A percentile compares a stretch with the other conserved stretches of the same genome.
Conservation (phyloP, 2,329 filamentous ascomycete species). For the Didymella arachidicola region DNA sequence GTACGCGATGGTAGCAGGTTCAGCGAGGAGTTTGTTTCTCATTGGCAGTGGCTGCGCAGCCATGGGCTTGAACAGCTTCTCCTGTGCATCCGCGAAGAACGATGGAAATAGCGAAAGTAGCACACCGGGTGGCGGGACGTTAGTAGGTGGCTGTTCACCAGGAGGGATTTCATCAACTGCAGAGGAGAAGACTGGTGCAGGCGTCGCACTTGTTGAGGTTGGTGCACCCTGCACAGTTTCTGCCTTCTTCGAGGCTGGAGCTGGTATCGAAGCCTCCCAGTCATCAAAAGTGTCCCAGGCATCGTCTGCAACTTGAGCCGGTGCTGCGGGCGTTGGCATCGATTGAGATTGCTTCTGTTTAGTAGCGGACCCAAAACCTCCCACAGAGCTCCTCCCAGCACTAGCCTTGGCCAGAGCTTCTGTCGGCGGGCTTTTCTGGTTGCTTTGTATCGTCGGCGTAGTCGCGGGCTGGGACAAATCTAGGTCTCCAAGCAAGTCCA, state of each 20-base stretch:
- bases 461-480: constrained; percentile 32
- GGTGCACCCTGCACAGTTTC: constrained; percentile 6
- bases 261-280: constrained; percentile 49
- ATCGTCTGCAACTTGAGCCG: constrained; percentile 37
- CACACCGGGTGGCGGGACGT: constrained; percentile 87
- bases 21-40: constrained; percentile 69
- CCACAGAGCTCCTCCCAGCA: constrained; percentile 19
- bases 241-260: constrained; percentile 15
- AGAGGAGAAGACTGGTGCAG: constrained; percentile 35
- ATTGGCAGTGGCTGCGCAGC: constrained; percentile 64
- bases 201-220: constrained; percentile 6
- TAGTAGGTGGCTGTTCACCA: constrained; percentile 70
- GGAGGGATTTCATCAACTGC: constrained; percentile 32
- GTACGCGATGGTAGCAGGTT: constrained; percentile 68
- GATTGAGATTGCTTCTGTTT: constrained; percentile 18
- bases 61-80: constrained; percentile 70
- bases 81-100: constrained; percentile 71
- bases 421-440: background rate
- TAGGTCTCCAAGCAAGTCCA: constrained; percentile 40
- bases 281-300: constrained; percentile 58
- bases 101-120: constrained; percentile 78
- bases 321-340: constrained; percentile 7
- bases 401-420: background rate
- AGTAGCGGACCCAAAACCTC: constrained; percentile 27
- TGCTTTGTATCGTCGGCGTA: constrained; percentile 3